Evolutionary conservation across 2,329 filamentous ascomycete species (phyloP).

Genomic region (Alternaria burnsii): DNA sequence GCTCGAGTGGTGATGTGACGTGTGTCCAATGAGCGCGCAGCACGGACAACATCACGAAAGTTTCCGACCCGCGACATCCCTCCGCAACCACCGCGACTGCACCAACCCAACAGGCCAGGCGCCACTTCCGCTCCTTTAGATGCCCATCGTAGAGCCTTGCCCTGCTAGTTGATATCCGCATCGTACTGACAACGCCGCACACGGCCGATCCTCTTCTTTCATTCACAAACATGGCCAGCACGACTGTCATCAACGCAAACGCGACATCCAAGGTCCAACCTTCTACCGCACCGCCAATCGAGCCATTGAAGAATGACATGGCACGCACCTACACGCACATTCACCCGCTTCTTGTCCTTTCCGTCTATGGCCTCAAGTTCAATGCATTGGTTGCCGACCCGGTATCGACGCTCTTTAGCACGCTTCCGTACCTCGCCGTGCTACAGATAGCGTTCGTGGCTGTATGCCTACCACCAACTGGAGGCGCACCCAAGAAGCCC

Average conservation of each 20-base stretch:
- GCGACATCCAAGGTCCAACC: slow-evolving; percentile 31
- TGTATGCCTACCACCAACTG: slow-evolving; percentile 66
- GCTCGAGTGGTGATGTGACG: not conserved
- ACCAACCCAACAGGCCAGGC: slow-evolving; percentile 22
- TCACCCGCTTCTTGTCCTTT: slow-evolving; percentile 73
- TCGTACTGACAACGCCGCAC: not conserved
- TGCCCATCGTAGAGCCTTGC: not conserved
- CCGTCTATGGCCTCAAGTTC: slow-evolving; percentile 71
- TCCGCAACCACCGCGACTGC: slow-evolving; percentile 19
- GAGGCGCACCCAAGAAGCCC: slow-evolving; percentile 46
- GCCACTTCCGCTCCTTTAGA: slow-evolving; percentile 32
- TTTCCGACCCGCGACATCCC: slow-evolving; percentile 25
- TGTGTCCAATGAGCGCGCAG: slow-evolving; percentile 19
- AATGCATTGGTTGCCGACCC: slow-evolving; percentile 74
- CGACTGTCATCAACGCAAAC: slow-evolving; percentile 35
- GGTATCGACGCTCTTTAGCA: slow-evolving; percentile 66
- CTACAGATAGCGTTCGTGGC: slow-evolving; percentile 70
- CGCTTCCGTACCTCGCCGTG: slow-evolving; percentile 69
- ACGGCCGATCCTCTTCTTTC: not conserved
- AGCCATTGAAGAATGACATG: slow-evolving; percentile 57
- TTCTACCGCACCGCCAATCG: slow-evolving; percentile 51
- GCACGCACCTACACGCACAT: slow-evolving; percentile 68
- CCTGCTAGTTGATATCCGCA: not conserved
- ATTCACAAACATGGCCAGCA: slow-evolving; percentile 34
- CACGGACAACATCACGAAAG: slow-evolving; percentile 29